Conservation (phyloP, 2,329 filamentous ascomycete genomes). For the Pleomassaria siparia region DNA sequence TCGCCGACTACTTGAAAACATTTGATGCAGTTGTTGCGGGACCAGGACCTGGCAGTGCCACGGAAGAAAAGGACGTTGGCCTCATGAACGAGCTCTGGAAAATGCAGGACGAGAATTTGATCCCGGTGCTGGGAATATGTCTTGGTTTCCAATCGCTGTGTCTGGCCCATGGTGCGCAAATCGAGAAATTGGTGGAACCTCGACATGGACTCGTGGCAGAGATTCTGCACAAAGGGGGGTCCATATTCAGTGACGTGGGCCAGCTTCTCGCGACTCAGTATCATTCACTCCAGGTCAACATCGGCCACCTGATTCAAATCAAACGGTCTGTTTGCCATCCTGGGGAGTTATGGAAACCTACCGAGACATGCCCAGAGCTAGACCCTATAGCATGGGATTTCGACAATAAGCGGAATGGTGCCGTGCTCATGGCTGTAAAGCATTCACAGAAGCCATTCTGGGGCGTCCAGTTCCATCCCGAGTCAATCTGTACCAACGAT, state of each 20-base stretch:
- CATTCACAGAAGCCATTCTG: conserved; percentile 73
- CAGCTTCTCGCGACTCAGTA: conserved; percentile 74
- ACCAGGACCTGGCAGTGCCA: conserved; percentile 84
- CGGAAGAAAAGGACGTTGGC: conserved; percentile 73
- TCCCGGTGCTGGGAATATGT: conserved; percentile 87
- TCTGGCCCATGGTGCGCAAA: conserved; percentile 64
- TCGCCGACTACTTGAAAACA: conserved; percentile 50
- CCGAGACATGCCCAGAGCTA: conserved; percentile 38
- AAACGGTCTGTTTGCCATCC: conserved; percentile 40
- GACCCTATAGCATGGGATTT: conserved; percentile 54
- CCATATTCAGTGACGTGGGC: conserved; percentile 67
- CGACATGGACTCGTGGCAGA: conserved; percentile 78
- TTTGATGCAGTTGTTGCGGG: conserved; percentile 89
- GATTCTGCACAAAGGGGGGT: conserved; percentile 61
- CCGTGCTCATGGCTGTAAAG: conserved; percentile 75
- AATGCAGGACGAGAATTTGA: conserved; percentile 57
- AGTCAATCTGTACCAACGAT: conserved; percentile 79
- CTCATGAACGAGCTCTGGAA: conserved; percentile 77
- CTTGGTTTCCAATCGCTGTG: conserved; percentile 85
- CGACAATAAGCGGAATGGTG: conserved; percentile 49
- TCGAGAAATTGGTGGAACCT: conserved; percentile 69
- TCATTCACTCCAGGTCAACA: conserved; percentile 61
- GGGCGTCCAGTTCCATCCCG: conserved; percentile 89
- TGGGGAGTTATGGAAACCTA: conserved; percentile 43
- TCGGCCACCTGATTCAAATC: conserved; percentile 37